Evolutionary conservation across 208 protist species (phyloP), one percentile per base, ranked within the genome.

Genomic region (Vickermania spadyakhi): DNA sequence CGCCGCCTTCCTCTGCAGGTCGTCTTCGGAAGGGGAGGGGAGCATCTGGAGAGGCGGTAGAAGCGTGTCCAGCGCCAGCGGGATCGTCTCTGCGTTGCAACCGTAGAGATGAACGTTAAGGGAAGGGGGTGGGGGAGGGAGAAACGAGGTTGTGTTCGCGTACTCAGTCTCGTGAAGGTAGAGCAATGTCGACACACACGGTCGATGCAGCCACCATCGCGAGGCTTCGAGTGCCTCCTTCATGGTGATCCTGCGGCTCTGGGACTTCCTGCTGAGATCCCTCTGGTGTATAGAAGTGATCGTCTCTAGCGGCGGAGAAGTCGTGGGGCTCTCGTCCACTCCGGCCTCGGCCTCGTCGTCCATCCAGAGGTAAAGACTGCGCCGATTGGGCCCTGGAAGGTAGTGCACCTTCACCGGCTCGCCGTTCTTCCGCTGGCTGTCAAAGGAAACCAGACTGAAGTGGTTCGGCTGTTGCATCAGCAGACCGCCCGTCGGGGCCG

Each of bases 341-440:
- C 21, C 7, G 5, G 5, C 51, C 5, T 28, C 51, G 7, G 5
- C 13, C 25, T 18, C 51, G 21, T 27, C 51, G 25, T 5, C 21
- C 51, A 55, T 55, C 51, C 51, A 55, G 5, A 55, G 11, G 25
- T 55, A 55, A 7, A 55, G n/a, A 23, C 21, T 55, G 51, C 51
- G 51, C 7, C 51, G 51, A 23, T 55, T 55, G n/a, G 21, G 51
- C 25, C 51, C 51, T 26, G 36, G 36, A 45, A 45, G 36, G 36
- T 45, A 45, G 36, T 45, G 18, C 36, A 45, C 36, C 36, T 18
- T 7, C 36, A 45, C 36, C 18, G 36, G 36, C 11, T 45, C 36
- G 7, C 36, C 36, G 7, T 7, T 18, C 36, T 18, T 18, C 11
- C 36, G 36, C 11, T 18, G 36, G 36, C 36, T 45, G 36, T 45